Base-by-base conservation (phyloP, 805 yeast species). In the Torulaspora delbrueckii region DNA sequence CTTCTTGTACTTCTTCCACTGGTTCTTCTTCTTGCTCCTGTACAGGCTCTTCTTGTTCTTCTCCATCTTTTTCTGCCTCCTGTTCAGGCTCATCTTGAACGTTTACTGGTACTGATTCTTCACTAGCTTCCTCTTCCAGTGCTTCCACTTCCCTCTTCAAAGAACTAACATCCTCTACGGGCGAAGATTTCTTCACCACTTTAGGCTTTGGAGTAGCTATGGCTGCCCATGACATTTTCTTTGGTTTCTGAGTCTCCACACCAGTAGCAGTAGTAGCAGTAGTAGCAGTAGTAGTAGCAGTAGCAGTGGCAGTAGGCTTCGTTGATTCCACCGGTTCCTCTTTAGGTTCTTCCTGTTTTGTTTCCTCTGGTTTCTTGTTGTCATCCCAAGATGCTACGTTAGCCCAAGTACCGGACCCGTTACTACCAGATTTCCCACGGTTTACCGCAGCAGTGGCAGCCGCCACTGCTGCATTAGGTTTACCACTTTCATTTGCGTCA, bases 141-240 rank as follows among this genome's bases (percentile, higher is more conserved):
- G 19, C 14, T 13, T 28, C 35, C 3, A 60, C 63, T 65, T 46
- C 75, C 55, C 56, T 67, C 72, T 63, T 73, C 48, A 64, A 47
- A 18, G 50, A 56, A 28, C 52, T 55, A 5, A 63, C 58, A 36
- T 62, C 54, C 12, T 59, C 57, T 32, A 63, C 47, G 14, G 66
- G 59, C 30, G 61, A 48, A 18, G 62, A 66, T 50, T 52, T 65
- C 58, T 57, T 57, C 26, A 62, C 64, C 35, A 58, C 51, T 43
- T 59, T 65, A 30, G 70, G 64, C 58, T 75, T 73, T 37, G 87
- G 82, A 45, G 78, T 68, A 42, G 82, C 82, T 56, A 83, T 78
- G 13, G 89, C 77, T 25, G 88, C 87, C 86, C 88, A 82, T 4
- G 87, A 73, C 58, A 72, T 70, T 53, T 70, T 63, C 56, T 59